Conservation (phyloP, 345 rosid species). For the Combretum micranthum region DNA sequence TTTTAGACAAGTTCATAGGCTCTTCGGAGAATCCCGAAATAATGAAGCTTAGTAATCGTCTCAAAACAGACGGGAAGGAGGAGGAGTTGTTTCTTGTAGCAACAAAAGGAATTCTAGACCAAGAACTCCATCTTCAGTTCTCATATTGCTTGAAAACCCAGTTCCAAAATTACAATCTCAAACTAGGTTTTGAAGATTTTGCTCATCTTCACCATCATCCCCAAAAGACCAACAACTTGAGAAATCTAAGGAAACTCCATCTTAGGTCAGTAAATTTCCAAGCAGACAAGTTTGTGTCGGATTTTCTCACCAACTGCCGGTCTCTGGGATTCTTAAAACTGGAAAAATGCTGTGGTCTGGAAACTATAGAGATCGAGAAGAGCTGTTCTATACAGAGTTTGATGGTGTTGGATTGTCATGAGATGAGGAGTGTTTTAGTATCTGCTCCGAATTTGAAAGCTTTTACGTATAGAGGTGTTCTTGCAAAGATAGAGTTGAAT, state of each 20-base stretch:
- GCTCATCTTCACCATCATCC: neutral
- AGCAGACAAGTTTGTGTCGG: conserved; percentile 1
- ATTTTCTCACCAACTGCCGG: conserved; percentile 8
- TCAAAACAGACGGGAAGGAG: neutral
- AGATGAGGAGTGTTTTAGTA: conserved; percentile 3
- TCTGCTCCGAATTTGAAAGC: conserved; percentile 5
- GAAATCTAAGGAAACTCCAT: conserved; percentile 10
- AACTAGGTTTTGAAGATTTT: neutral
- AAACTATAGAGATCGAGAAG: conserved; percentile 7
- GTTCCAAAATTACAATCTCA: neutral
- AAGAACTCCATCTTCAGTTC: conserved; percentile 13
- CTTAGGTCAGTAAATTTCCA: conserved; percentile 3
- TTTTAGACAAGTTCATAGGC: neutral
- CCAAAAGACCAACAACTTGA: neutral
- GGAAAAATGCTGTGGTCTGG: conserved; percentile 11
- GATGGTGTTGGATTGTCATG: conserved; percentile 5
- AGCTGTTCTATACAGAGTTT: conserved; percentile 3
- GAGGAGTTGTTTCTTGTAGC: conserved; percentile 7
- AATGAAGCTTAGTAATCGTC: neutral
- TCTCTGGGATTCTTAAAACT: conserved; percentile 10
- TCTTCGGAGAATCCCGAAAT: conserved; percentile 8
- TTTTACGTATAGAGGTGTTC: conserved; percentile 8
- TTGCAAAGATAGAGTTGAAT: conserved; percentile 7
- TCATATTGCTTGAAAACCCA: neutral
- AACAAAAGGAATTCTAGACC: conserved; percentile 10